These are phyloP conservation scores for Daldinia sp. DNA, from an alignment of 2,329 filamentous ascomycete genomes.

Conservation along the genomic window DNA sequence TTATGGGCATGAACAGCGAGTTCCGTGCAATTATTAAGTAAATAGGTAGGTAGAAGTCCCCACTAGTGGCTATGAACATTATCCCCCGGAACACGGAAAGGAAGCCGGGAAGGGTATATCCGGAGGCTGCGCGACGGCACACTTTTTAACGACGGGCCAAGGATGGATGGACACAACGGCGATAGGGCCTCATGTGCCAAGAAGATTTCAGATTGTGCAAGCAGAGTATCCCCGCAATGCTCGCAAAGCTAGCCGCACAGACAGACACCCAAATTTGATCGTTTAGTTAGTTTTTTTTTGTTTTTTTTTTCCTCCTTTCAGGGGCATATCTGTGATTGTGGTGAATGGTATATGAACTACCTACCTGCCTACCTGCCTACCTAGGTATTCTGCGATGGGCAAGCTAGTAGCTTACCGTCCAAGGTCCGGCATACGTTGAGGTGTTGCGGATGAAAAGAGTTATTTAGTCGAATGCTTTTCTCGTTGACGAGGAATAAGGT, in stretches of 20 bases:
- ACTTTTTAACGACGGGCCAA: conserved; percentile 11
- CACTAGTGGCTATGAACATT: conserved; percentile 8
- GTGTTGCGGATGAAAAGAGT: not conserved
- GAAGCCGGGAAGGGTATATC: conserved; percentile 30
- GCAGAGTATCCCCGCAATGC: conserved; percentile 20
- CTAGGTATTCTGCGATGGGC: not conserved
- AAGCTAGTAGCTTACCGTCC: not conserved
- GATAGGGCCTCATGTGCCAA: conserved; percentile 5
- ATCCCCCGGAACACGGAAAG: conserved; percentile 2
- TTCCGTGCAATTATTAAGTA: conserved; percentile 6
- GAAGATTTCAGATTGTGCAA: conserved; percentile 37
- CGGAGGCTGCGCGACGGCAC: conserved; percentile 22
- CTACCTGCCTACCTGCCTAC: no score
- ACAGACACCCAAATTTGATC: conserved; percentile 31
- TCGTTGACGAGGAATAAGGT: not conserved
- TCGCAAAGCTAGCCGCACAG: conserved; percentile 6
- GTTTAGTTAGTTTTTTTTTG: conserved; percentile 10
- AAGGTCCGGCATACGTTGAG: not conserved
- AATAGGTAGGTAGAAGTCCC: conserved; percentile 22
- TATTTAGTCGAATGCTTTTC: not conserved
- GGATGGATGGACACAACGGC: conserved; percentile 26
- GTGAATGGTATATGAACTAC: not conserved
- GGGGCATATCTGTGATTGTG: conserved; percentile 1
- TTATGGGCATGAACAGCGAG: conserved; percentile 1
- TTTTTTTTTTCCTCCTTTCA: not conserved